Evolutionary conservation across 441 rosid species (phyloP), one percentile per base, ranked within the genome.

Genomic region (Hypseocharis bilobata): DNA sequence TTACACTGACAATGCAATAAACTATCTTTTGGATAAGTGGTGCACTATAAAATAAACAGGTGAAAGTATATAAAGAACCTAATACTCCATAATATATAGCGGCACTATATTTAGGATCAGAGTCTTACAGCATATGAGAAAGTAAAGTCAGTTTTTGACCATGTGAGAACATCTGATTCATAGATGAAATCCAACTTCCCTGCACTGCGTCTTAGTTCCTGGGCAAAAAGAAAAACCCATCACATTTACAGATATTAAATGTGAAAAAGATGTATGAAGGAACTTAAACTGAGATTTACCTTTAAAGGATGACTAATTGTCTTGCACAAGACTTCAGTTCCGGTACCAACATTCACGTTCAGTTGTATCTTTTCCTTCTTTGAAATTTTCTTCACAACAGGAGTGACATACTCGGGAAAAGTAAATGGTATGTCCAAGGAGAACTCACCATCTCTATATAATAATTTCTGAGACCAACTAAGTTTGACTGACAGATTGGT

Each of bases 391-490:
- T 84, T 91, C 14, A 84, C 87, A 8, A 81, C 78, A 67, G 96
- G 94, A 70, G 85, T 84, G 63, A 91, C 99, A 70, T 79, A 91
- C 62, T 85, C 94, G 0, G 96, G 99, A 68, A 94, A 94, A 55
- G 68, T 80, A 65, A 91, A 94, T 2, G 99, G 99, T 65, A 91
- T 81, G 4, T 60, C 68, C 59, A 91, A 52, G 13, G 80, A 80
- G 38, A 86, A 83, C 66, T 84, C 85, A 16, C 89, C 94, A 30
- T 83, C 69, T 1, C 54, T 47, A 45, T 76, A 89, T 1, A 72
- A 74, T 72, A 89, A 73, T 71, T 89, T 91, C 80, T 88, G 98
- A 65, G 84, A 78, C 96, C 99, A 94, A 26, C 78, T 67, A 70
- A 91, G 77, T 74, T 80, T 91, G 60, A 94, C 74, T 1, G 85